Evolutionary conservation across 345 rosid genomes (phyloP), one percentile per base, ranked within the genome.

Genomic region (Corchorus capsularis): DNA sequence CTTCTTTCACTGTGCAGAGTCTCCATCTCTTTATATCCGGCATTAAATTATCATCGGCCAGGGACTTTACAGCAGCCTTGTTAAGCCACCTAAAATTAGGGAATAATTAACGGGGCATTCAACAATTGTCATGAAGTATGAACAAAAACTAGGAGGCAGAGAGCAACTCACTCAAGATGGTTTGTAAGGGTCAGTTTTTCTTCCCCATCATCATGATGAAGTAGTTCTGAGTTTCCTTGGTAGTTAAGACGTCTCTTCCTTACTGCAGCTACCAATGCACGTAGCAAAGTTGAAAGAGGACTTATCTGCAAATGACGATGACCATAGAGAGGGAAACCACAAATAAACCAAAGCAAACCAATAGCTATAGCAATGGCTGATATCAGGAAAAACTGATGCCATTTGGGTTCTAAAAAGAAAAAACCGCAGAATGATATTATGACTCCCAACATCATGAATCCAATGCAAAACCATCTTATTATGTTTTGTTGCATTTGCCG

Each of bases 341-440:
- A 69, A 34, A 69, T 32, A 69, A 69, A 69, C 73, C 47, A 52
- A 53, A 69, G 61, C 52, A 52, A 69, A 52, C 73, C 73, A 52
- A 53, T 35, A 12, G 11, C 13, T 17, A 52, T 52, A 47, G 47
- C 15, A 5, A 52, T 53, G 61, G 73, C 73, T 4, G 47, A 53
- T 69, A 5, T 54, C 3, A 52, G 2, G 35, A 52, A 69, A 52
- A 5, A 17, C 12, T 0, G 10, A 4, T 69, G 32, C 73, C 73
- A 69, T 4, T 9, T 2, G 2, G 6, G 0, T 2, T 52, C 0
- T 7, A 17, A 17, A 52, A 1, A 69, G 17, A 52, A 10, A 2
- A 69, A 35, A n/a, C 73, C 61, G 52, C 10, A 69, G 19, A 69
- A 12, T 52, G 61, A 69, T 17, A 5, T 10, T 53, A 53, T 34